Base-by-base conservation (phyloP, 2,329 filamentous ascomycete genomes). In the Saccharata proteae region DNA sequence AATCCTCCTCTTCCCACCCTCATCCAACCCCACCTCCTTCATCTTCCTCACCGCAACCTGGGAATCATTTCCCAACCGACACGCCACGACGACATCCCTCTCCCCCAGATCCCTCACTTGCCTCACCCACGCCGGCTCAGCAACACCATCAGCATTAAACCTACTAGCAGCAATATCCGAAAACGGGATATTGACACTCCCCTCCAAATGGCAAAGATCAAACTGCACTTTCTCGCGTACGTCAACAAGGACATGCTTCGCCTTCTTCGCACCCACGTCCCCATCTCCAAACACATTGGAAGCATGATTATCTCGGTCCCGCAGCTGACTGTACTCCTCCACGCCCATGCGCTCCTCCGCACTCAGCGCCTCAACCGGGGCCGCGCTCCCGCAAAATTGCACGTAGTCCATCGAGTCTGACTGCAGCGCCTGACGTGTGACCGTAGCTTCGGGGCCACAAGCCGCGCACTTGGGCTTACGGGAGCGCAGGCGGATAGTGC, bases 161-260 rank as follows among this genome's bases (percentile, higher is more conserved):
- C 19, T 21, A 26, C 22, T 64, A 5, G 40, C 36, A 5, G 44
- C 59, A 11, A 72, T 57, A 1, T 55, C 62, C 9, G 73, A 79
- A 45, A 78, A 80, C 0, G 74, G 80, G 1, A 85, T 52, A 43
- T 84, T 94, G 30, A 92, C 58, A 16, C 82, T 83, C 0, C 80
- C 80, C 0, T 74, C 63, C 6, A 98, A 64, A 38, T 67, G 75
- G 40, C 79, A 85, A 26, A 96, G 75, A 11, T 80, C 77, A 42
- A 82, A 94, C 38, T 93, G 83, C 16, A 84, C 80, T 44, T 74
- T 74, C 43, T 93, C 84, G 2, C 90, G 69, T 1, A 93, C 84
- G 42, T 96, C 90, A 3, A 96, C 54, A 2, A 94, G 57, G 1
- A 82, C 48, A 3, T 39, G 44, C 17, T 49, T 41, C 10, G 36